phyloP scores from a whole-genome alignment of 345 rosid genomes.

The Acer campestre region DNA sequence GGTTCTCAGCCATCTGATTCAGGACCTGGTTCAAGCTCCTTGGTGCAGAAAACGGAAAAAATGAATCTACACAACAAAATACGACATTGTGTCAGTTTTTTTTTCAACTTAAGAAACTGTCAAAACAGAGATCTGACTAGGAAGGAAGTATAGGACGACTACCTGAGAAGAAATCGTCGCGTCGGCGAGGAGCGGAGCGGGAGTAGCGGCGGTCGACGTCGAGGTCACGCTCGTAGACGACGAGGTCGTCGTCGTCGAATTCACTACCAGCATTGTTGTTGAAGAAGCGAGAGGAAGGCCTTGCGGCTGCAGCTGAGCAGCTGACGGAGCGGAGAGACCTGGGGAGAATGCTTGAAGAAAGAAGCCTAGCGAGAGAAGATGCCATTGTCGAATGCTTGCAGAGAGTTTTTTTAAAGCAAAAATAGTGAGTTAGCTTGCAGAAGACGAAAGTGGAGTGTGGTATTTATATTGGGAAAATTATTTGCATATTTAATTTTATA shows the following conservation, averaged over 20 bases:
- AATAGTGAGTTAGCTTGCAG: no score
- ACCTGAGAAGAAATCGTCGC: conserved; percentile 51
- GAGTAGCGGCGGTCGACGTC: conserved; percentile 27
- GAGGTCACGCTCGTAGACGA: neutral
- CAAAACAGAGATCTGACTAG: neutral
- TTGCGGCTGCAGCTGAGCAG: neutral
- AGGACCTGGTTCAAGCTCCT: no score
- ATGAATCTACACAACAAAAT: conserved; percentile 34
- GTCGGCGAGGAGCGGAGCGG: conserved; percentile 41
- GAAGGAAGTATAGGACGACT: conserved; percentile 12
- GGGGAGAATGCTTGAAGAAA: conserved; percentile 28
- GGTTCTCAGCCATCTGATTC: no score
- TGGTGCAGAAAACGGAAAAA: conserved; percentile 60
- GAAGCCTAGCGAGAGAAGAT: conserved; percentile 40
- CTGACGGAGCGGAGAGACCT: neutral
- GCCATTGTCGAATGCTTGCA: conserved; percentile 34
- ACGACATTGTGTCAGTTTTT: neutral
- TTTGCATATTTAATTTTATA: no score
- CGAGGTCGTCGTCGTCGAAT: conserved; percentile 17
- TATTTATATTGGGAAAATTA: no score
- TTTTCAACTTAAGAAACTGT: no score
- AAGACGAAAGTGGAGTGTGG: no score
- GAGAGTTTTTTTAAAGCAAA: no score
- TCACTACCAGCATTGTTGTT: conserved; percentile 40
- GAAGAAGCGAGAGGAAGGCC: conserved; percentile 36